Conservation (phyloP, 768 basidiomycete species). For the Pleurotus platypus region DNA sequence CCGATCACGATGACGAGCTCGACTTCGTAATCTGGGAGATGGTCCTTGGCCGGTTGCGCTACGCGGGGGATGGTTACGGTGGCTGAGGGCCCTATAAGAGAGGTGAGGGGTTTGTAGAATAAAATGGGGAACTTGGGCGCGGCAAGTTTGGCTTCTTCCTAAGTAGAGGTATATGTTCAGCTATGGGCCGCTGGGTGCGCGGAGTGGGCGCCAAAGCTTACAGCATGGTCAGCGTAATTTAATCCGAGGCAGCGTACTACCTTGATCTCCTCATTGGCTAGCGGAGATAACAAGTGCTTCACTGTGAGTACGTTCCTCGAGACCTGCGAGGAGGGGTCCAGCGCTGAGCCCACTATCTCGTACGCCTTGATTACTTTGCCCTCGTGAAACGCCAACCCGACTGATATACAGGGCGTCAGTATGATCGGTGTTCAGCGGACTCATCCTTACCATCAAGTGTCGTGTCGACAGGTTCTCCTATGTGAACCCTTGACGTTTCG, state of each 20-base stretch:
- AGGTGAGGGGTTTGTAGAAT: constrained; percentile 74
- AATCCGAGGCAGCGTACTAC: constrained; percentile 75
- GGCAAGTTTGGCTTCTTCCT: constrained; percentile 67
- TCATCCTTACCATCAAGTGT: constrained; percentile 53
- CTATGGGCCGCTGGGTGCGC: background rate
- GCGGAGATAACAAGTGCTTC: constrained; percentile 63
- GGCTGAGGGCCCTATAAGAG: constrained; percentile 69
- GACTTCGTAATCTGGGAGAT: constrained; percentile 80
- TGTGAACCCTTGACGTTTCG: constrained; percentile 71
- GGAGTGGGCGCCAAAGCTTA: constrained; percentile 19
- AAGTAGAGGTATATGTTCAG: background rate
- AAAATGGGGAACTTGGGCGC: constrained; percentile 69
- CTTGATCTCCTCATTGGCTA: constrained; percentile 63
- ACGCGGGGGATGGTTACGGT: constrained; percentile 61
- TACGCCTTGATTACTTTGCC: constrained; percentile 58
- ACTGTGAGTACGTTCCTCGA: constrained; percentile 66
- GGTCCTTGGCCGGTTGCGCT: constrained; percentile 66
- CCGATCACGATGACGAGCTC: constrained; percentile 83
- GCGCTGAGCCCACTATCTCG: constrained; percentile 68
- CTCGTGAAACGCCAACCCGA: constrained; percentile 53
- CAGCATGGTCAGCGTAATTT: constrained; percentile 86
- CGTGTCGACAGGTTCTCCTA: constrained; percentile 73
- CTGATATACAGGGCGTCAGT: constrained; percentile 28
- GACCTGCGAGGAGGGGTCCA: constrained; percentile 65
- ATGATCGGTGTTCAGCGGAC: background rate